Percentiles rank a stretch among this genome's conserved stretches.
phyloP scores from a whole-genome alignment of 2,329 filamentous ascomycete species.

The Talaromyces piceae region DNA sequence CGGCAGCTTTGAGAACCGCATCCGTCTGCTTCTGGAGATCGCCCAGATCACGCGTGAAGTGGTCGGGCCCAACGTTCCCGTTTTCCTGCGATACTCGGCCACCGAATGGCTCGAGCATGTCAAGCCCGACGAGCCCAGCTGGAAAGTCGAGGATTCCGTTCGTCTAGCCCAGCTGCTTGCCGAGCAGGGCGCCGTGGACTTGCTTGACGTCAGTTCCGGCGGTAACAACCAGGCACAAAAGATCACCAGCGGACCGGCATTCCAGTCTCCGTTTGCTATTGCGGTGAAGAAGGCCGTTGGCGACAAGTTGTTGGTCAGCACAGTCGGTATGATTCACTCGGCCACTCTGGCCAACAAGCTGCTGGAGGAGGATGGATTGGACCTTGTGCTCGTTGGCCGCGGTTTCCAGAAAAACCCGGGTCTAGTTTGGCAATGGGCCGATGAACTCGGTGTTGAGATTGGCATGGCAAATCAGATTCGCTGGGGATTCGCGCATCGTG shows the following conservation, averaged over 20 bases:
- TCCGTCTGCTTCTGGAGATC: conserved; percentile 59
- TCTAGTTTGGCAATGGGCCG: conserved; percentile 57
- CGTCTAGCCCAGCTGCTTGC: conserved; percentile 61
- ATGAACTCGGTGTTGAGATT: conserved; percentile 24
- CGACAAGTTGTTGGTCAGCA: conserved; percentile 61
- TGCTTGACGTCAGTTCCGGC: conserved; percentile 74
- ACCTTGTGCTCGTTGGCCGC: conserved; percentile 66
- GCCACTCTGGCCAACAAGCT: conserved; percentile 61
- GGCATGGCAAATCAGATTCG: conserved; percentile 26
- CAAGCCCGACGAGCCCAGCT: conserved; percentile 50
- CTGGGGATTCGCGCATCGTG: conserved; percentile 22
- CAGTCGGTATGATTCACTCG: conserved; percentile 66
- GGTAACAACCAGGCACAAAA: conserved; percentile 54
- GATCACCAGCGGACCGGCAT: conserved; percentile 49
- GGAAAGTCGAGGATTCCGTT: conserved; percentile 59
- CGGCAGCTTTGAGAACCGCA: conserved; percentile 55
- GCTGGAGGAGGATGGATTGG: conserved; percentile 47
- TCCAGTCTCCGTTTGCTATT: conserved; percentile 67
- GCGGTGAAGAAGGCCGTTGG: conserved; percentile 67
- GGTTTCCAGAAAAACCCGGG: conserved; percentile 78
- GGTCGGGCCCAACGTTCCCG: conserved; percentile 61
- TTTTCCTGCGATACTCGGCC: conserved; percentile 66
- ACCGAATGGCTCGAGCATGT: conserved; percentile 66
- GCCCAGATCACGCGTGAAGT: conserved; percentile 54
- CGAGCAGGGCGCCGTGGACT: conserved; percentile 61